These are phyloP conservation scores for Glycyrrhiza uralensis DNA, from an alignment of 306 rosid genomes.

Conservation along the genomic window DNA sequence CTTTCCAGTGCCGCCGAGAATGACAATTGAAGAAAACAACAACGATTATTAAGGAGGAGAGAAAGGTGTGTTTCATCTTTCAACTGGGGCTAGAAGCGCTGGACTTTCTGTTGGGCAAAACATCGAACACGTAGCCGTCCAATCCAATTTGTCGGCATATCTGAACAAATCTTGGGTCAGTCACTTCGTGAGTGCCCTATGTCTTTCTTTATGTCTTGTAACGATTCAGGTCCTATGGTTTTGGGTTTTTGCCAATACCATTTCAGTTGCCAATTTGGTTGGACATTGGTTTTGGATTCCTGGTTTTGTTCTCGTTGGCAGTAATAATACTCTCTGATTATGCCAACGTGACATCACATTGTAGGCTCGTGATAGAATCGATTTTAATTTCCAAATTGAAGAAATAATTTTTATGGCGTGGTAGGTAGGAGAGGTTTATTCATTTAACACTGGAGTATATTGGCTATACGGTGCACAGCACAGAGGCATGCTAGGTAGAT, in stretches of 20 bases:
- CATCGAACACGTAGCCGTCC: constrained; percentile 26
- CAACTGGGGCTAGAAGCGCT: background rate
- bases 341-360: background rate
- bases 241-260: background rate
- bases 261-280: background rate
- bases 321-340: background rate
- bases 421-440: background rate
- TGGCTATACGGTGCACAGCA: background rate
- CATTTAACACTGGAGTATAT: background rate
- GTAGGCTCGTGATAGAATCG: background rate
- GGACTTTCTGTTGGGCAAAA: constrained; percentile 4
- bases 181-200: constrained; percentile 18
- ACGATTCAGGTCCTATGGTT: background rate
- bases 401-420: background rate
- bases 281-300: background rate
- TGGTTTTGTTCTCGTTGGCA: background rate
- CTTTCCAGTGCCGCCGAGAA: background rate
- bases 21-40: background rate
- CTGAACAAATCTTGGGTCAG: background rate
- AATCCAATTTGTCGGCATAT: background rate
- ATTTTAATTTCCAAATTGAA: background rate
- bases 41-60: background rate
- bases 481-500: background rate
- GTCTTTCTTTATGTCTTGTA: constrained; percentile 6
- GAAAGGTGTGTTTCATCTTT: background rate